These are phyloP conservation scores for Hortiboletus campestris DNA, from an alignment of 768 basidiomycete genomes.

Conservation along the genomic window DNA sequence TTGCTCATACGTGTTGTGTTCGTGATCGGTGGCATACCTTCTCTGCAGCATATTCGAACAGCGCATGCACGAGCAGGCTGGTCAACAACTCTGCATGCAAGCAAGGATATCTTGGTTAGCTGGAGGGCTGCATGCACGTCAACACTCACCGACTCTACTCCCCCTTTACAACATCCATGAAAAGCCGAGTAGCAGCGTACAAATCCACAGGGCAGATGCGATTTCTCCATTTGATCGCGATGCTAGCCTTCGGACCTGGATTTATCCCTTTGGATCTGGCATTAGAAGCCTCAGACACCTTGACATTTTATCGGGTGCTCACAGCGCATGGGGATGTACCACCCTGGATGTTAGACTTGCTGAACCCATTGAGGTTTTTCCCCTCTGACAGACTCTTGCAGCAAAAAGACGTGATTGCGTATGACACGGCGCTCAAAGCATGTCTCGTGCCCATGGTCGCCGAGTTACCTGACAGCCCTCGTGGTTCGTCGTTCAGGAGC, in stretches of 20 bases:
- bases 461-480: no score
- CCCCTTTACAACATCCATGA: conserved; percentile 42
- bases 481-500: no score
- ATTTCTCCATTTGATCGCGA: conserved; percentile 63
- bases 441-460: conserved; percentile 39
- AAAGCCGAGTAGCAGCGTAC: conserved; percentile 21
- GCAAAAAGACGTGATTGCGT: conserved; percentile 59
- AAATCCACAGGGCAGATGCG: conserved; percentile 39
- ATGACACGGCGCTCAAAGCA: conserved; percentile 53
- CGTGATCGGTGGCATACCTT: no score
- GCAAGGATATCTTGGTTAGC: no score
- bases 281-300: conserved; percentile 57
- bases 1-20: no score
- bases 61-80: no score
- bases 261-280: conserved; percentile 62
- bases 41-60: no score
- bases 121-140: no score
- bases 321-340: conserved; percentile 24
- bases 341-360: conserved; percentile 15
- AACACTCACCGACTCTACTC: no score
- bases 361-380: conserved; percentile 51
- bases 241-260: conserved; percentile 38
- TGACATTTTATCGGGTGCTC: conserved; percentile 51
- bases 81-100: no score
- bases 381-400: conserved; percentile 38